A percentile compares a stretch with the other conserved stretches of the same genome.
phyloP scores from a whole-genome alignment of 768 basidiomycete genomes.

The Suillus luteus region DNA sequence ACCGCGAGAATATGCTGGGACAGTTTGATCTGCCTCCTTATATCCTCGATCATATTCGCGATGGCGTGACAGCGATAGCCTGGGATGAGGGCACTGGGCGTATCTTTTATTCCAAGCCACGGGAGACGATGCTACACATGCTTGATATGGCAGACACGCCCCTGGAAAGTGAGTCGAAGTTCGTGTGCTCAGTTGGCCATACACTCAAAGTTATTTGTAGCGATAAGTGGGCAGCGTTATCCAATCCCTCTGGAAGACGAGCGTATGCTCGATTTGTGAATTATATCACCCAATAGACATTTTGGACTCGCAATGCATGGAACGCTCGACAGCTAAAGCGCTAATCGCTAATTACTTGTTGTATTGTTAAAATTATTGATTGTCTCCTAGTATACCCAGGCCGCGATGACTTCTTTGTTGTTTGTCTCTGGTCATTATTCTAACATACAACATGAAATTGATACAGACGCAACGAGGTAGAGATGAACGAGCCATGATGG shows the following conservation, averaged over 20 bases:
- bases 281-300: not conserved
- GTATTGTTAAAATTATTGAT: not conserved
- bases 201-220: conserved; percentile 35
- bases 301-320: not conserved
- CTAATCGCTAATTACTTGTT: not conserved
- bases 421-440: not conserved
- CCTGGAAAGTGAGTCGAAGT: conserved; percentile 30
- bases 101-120: conserved; percentile 50
- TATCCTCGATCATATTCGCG: conserved; percentile 20
- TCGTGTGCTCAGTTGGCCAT: conserved; percentile 15
- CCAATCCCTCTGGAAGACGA: conserved; percentile 32
- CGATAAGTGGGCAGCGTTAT: conserved; percentile 33
- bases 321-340: not conserved
- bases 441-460: conserved; percentile 7
- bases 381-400: not conserved
- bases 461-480: conserved; percentile 24
- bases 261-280: conserved; percentile 35
- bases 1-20: conserved; percentile 27
- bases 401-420: not conserved
- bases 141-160: conserved; percentile 49
- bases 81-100: conserved; percentile 71
- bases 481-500: conserved; percentile 23
- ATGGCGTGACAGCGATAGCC: conserved; percentile 49
- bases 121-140: conserved; percentile 44
- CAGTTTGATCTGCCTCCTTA: conserved; percentile 25